Evolutionary conservation across 805 yeast genomes (phyloP).

Genomic region (Clavispora carvajalis): DNA sequence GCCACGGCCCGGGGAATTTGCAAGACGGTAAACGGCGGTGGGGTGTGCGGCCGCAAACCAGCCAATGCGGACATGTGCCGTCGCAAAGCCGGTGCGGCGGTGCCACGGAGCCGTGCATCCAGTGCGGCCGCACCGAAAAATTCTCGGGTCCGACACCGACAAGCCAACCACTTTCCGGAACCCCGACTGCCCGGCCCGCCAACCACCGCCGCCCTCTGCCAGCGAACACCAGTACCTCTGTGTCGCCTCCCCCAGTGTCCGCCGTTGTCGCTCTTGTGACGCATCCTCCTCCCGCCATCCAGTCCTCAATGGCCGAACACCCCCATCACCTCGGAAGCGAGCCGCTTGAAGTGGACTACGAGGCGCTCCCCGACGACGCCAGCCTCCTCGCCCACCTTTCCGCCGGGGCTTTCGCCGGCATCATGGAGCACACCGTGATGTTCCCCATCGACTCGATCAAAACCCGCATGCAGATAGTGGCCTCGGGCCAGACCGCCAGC

Average conservation of each 20-base stretch:
- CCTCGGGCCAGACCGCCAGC: conserved; percentile 17
- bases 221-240: not conserved
- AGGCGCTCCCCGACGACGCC: conserved; percentile 83
- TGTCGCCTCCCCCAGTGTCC: not conserved
- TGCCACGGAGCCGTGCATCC: not conserved
- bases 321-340: conserved; percentile 24
- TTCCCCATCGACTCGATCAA: conserved; percentile 95
- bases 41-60: no score
- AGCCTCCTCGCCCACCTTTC: conserved; percentile 73
- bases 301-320: conserved; percentile 12
- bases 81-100: no score
- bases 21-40: no score
- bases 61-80: no score
- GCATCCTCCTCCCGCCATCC: not conserved
- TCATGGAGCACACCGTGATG: conserved; percentile 97
- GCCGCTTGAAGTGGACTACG: conserved; percentile 73
- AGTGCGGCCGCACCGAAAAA: conserved; percentile 2
- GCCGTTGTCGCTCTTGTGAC: not conserved
- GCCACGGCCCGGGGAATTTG: no score
- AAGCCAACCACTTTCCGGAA: not conserved
- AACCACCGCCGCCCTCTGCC: no score
- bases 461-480: conserved; percentile 83
- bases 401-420: conserved; percentile 99
- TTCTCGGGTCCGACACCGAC: conserved; percentile 3
- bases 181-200: not conserved